Evolutionary conservation across 345 rosid species (phyloP), one percentile per base, ranked within the genome.

Genomic region (Adansonia digitata): DNA sequence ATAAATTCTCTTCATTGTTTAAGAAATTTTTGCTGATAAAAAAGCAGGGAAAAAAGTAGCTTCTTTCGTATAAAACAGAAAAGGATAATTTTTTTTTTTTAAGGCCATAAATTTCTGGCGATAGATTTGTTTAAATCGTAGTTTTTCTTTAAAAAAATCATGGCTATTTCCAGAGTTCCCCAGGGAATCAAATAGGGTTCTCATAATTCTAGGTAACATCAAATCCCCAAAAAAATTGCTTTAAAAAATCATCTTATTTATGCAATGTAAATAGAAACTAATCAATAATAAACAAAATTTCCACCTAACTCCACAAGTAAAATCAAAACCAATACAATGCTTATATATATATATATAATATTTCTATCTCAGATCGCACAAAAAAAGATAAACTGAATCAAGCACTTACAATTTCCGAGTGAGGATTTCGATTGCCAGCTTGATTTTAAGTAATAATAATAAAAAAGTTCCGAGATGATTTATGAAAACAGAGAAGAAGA

Each of bases 401-500:
- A 49, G 8, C 15, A 76, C 86, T 81, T 67, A 79, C 83, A 40
- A 60, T 66, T 42, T 43, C 45, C 10, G 11, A 34, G 46, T 17
- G 34, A 22, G 34, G 13, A 12, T 11, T 39, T 34, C 57, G 48
- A 68, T 60, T 59, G 14, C 39, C 20, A 56, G 40, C 20, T 65
- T 65, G 71, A 43, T 14, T 43, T 26, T 43, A 5, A 61, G 11
- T 7, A 8, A 17, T n/a, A 35, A 7, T n/a, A 63, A 63, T 17
- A 0, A 61, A 8, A 8, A 43, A 8, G 15, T 55, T 9, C 34
- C 7, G n/a, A 52, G 18, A 20, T 26, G 5, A 71, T 60, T 42
- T 37, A 0, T 3, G 13, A 22, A 37, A 55, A 22, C 11, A 55
- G 34, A 73, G n/a, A 71, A 24, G 77, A 15, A 70, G 71, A 63